Evolutionary conservation across 257 asterid genomes (phyloP).

Genomic region (Solanum virginianum): DNA sequence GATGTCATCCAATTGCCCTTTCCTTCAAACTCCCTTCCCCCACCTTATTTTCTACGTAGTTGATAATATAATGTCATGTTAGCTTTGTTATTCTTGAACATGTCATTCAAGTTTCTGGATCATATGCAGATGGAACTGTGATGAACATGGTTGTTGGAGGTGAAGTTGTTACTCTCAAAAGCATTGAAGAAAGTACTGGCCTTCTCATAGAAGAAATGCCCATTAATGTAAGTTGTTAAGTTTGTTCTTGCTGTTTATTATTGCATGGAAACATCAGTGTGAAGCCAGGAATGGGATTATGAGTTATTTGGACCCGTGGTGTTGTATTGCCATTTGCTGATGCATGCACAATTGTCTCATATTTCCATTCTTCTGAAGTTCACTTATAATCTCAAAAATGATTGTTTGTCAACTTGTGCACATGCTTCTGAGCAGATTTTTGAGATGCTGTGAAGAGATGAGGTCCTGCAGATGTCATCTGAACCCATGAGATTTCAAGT

Average conservation of each 20-base stretch:
- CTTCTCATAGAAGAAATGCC: conserved; percentile 86
- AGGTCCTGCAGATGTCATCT: conserved; percentile 5
- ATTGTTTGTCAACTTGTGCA: conserved; percentile 1
- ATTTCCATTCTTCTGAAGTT: background rate
- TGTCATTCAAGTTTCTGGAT: background rate
- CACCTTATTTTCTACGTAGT: background rate
- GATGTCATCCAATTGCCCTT: background rate
- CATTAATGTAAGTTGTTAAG: conserved; percentile 50
- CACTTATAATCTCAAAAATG: background rate
- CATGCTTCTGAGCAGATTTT: conserved; percentile 47
- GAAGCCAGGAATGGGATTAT: background rate
- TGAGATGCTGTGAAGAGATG: conserved; percentile 56
- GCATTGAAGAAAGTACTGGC: conserved; percentile 80
- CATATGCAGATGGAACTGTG: conserved; percentile 70
- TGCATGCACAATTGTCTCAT: background rate
- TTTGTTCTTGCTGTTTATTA: background rate
- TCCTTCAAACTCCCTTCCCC: background rate
- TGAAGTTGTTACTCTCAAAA: conserved; percentile 73
- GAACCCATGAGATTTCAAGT: background rate
- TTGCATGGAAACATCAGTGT: background rate
- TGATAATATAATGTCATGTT: background rate
- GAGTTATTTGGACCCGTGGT: background rate
- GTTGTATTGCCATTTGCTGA: background rate
- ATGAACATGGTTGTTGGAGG: conserved; percentile 95
- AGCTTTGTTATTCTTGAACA: background rate